Conservation (phyloP, 2,329 filamentous ascomycete species). For the Chaetomium strumarium region DNA sequence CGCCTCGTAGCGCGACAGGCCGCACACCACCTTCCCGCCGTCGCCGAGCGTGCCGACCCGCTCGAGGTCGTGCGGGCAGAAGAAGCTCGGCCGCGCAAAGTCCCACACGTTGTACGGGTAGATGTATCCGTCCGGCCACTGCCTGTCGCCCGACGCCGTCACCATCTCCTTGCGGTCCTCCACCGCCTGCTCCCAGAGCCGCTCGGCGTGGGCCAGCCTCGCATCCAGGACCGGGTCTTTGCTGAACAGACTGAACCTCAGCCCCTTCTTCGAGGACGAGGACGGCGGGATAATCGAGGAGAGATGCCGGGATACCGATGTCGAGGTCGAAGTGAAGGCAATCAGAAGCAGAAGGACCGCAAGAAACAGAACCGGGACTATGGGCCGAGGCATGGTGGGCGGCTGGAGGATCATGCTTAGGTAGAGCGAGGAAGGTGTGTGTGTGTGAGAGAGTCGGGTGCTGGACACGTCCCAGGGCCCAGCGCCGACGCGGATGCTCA, state of each 20-base stretch:
- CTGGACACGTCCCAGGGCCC: too few species aligned
- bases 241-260: too few species aligned
- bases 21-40: background rate
- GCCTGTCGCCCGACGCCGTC: background rate
- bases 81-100: background rate
- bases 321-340: too few species aligned
- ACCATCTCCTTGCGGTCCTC: background rate
- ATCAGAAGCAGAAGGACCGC: too few species aligned
- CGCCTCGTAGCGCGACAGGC: background rate
- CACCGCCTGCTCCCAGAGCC: background rate
- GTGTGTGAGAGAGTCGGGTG: too few species aligned
- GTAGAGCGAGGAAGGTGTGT: background rate
- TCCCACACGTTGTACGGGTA: background rate
- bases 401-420: background rate
- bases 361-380: background rate
- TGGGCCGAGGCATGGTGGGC: background rate
- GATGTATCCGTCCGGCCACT: background rate
- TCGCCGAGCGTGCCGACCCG: background rate
- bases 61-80: background rate
- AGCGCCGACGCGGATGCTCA: too few species aligned
- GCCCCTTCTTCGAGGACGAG: too few species aligned
- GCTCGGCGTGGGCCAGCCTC: background rate
- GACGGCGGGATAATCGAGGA: too few species aligned
- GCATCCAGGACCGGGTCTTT: background rate
- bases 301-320: too few species aligned